phyloP scores from a whole-genome alignment of 352 stramenopile genomes.

The Phytophthora chlamydospora region DNA sequence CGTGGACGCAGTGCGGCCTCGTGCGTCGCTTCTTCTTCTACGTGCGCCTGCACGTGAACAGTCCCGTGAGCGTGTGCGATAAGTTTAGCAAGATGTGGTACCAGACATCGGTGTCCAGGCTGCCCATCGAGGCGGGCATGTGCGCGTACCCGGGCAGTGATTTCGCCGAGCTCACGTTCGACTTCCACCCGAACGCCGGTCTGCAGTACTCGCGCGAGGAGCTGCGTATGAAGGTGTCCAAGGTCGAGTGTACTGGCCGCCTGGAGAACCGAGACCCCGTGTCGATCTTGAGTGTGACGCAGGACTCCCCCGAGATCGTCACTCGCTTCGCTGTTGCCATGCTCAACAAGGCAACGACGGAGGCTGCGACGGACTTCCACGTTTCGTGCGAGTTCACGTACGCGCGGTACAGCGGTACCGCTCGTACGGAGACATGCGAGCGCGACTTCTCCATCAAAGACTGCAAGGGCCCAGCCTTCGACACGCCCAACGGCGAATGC shows the following conservation, averaged over 20 bases:
- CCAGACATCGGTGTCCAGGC: slow-evolving; percentile 45
- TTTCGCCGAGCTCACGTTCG: slow-evolving; percentile 71
- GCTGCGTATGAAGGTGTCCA: slow-evolving; percentile 44
- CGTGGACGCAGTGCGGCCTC: slow-evolving; percentile 65
- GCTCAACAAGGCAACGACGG: slow-evolving; percentile 46
- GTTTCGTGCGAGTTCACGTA: slow-evolving; percentile 68
- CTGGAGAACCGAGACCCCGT: slow-evolving; percentile 35
- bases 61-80: slow-evolving; percentile 52
- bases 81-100: slow-evolving; percentile 77
- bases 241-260: slow-evolving; percentile 48
- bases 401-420: slow-evolving; percentile 30
- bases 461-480: slow-evolving; percentile 61
- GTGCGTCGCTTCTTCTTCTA: slow-evolving; percentile 54
- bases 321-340: slow-evolving; percentile 63
- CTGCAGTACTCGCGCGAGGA: slow-evolving; percentile 44
- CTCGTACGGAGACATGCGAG: slow-evolving; percentile 40
- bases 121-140: slow-evolving; percentile 38
- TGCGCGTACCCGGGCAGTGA: slow-evolving; percentile 65
- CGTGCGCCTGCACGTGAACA: slow-evolving; percentile 58
- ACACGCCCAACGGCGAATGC: slow-evolving; percentile 48
- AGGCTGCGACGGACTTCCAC: slow-evolving; percentile 45
- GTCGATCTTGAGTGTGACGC: slow-evolving; percentile 42
- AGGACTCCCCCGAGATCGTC: slow-evolving; percentile 48
- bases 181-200: slow-evolving; percentile 57
- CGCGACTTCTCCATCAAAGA: slow-evolving; percentile 59